phyloP scores from a whole-genome alignment of 768 basidiomycete genomes.

The Cystoderma amianthinum region DNA sequence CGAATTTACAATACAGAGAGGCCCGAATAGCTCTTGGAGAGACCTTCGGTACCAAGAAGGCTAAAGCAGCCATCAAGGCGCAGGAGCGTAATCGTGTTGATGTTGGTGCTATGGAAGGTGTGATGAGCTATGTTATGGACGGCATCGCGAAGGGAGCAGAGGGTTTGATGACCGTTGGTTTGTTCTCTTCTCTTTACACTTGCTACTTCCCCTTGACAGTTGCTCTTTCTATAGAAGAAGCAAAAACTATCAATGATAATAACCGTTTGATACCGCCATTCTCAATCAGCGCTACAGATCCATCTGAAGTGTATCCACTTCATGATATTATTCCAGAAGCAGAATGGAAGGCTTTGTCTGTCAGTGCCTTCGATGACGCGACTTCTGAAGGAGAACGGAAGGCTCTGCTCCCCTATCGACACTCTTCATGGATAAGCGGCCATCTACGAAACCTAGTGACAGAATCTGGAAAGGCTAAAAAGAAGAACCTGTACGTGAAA shows the following conservation, averaged over 20 bases:
- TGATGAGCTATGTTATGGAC: conserved; percentile 75
- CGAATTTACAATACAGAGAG: conserved; percentile 46
- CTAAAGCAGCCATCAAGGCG: conserved; percentile 77
- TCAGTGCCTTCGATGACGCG: conserved; percentile 48
- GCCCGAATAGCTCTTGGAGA: conserved; percentile 80
- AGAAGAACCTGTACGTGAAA: conserved; percentile 50
- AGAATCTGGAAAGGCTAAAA: conserved; percentile 48
- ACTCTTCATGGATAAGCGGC: conserved; percentile 67
- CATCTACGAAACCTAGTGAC: conserved; percentile 41
- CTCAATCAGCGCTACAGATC: conserved; percentile 55
- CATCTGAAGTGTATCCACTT: conserved; percentile 68
- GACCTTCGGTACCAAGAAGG: conserved; percentile 93
- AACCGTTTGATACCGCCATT: conserved; percentile 74
- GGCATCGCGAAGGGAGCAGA: conserved; percentile 71
- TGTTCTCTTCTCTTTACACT: conserved; percentile 11
- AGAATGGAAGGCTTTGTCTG: conserved; percentile 70
- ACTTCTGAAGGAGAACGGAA: conserved; percentile 37
- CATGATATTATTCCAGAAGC: conserved; percentile 73
- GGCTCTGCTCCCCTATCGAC: conserved; percentile 51
- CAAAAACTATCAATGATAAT: conserved; percentile 53
- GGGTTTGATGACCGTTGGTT: conserved; percentile 65
- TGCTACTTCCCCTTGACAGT: conserved; percentile 1
- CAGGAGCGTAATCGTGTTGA: conserved; percentile 89
- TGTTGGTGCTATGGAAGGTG: conserved; percentile 79
- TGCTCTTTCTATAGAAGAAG: conserved; percentile 44